Base-by-base conservation (phyloP, 352 stramenopile species). In the Phytopythium montanum region DNA sequence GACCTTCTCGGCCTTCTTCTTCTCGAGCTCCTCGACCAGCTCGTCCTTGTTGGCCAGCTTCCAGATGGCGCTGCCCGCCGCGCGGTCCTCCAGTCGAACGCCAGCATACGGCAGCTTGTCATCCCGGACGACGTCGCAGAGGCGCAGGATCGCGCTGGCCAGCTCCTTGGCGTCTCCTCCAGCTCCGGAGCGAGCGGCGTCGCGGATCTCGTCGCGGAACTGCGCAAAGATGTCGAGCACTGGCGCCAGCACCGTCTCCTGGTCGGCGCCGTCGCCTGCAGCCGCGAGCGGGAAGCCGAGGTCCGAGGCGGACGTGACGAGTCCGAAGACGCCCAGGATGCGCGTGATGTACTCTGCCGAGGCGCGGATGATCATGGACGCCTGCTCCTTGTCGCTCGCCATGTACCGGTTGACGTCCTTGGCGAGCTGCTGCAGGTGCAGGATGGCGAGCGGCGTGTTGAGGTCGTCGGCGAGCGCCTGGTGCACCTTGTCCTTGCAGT, bases 41-140 rank as follows among this genome's bases (percentile, higher is more conserved):
- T 91, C 84, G 36, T 91, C 86, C 59, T 92, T 93, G 71, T 98
- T 92, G 0, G 88, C 91, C 38, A 98, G 79, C 71, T 98, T 98
- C 90, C 90, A 98, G 34, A 96, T 85, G 18, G 75, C 79, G 26
- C 67, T 76, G 54, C 73, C 75, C 12, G 66, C 65, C 29, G 85
- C 74, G 25, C 78, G 78, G 62, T 97, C 91, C 41, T 98, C 92
- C 4, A 98, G 73, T 54, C 88, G 82, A 29, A 98, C 85, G 55
- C 93, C 93, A 10, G 91, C 75, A 48, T 88, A 73, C 21, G 88
- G 85, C n/a, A 98, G 73, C 56, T 89, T 85, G 29, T 97, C 80
- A 56, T 98, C 92, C 55, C 92, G 83, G 36, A 98, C 73, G 18
- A 80, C 72, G 65, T 97, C 92, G 61, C 90, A 97, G 36, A 96